phyloP scores from a whole-genome alignment of 1,139 yeast genomes.

The Eremothecium gossypii region DNA sequence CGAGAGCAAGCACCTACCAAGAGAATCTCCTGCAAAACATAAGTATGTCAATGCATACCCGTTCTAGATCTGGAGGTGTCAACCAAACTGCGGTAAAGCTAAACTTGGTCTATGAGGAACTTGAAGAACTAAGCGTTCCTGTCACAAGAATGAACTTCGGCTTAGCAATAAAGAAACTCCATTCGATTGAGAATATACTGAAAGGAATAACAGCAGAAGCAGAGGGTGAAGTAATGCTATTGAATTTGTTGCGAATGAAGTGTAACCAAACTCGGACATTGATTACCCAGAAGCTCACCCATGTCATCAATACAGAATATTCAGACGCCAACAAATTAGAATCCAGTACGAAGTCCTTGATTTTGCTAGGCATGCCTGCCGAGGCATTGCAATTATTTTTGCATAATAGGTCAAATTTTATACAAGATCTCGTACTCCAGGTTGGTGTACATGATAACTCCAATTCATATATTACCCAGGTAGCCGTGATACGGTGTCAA shows the following conservation, averaged over 20 bases:
- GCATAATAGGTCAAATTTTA: constrained; percentile 37
- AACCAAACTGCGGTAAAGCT: constrained; percentile 16
- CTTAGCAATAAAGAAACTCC: constrained; percentile 19
- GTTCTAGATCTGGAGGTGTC: constrained; percentile 15
- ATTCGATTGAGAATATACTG: neutral
- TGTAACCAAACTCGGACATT: constrained; percentile 32
- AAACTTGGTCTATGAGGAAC: constrained; percentile 19
- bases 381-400: constrained; percentile 42
- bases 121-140: constrained; percentile 26
- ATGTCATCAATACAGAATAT: constrained; percentile 28
- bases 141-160: constrained; percentile 23
- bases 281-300: constrained; percentile 28
- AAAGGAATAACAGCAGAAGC: constrained; percentile 5
- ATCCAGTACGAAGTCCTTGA: constrained; percentile 33
- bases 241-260: constrained; percentile 36
- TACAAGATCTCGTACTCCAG: constrained; percentile 37
- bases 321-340: constrained; percentile 26
- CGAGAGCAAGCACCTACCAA: constrained; percentile 6
- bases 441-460: constrained; percentile 50
- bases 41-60: constrained; percentile 25
- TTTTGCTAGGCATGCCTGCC: constrained; percentile 35
- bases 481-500: constrained; percentile 53
- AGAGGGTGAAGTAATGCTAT: constrained; percentile 33
- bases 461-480: constrained; percentile 46
- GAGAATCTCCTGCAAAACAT: constrained; percentile 18